Evolutionary conservation across 2,329 filamentous ascomycete genomes (phyloP).

Genomic region (Zasmidium cellare): DNA sequence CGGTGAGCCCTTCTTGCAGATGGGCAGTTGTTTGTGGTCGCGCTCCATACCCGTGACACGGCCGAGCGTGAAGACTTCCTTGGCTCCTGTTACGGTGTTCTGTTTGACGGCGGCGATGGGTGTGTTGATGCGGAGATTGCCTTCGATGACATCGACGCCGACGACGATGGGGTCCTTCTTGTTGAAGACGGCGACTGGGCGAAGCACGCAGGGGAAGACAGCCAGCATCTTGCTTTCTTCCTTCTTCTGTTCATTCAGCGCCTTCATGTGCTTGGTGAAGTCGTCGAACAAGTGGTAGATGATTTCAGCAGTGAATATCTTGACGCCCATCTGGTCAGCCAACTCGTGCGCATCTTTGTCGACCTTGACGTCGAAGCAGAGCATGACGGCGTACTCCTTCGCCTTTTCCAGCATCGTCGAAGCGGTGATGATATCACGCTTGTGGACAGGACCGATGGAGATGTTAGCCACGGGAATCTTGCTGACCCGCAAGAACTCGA

Average conservation of each 20-base stretch:
- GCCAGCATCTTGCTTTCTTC: slow-evolving; percentile 94
- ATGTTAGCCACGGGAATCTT: slow-evolving; percentile 99
- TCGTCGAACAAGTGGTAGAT: slow-evolving; percentile 98
- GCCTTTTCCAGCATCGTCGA: slow-evolving; percentile 96
- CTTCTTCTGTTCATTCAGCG: slow-evolving; percentile 86
- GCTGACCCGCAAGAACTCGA: slow-evolving; percentile 92
- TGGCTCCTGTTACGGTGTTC: slow-evolving; percentile 74
- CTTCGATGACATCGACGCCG: slow-evolving; percentile 93
- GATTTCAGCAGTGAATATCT: slow-evolving; percentile 97
- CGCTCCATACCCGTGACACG: slow-evolving; percentile 97
- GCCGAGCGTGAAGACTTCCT: slow-evolving; percentile 81
- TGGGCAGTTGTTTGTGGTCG: slow-evolving; percentile 89
- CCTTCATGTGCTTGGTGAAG: slow-evolving; percentile 92
- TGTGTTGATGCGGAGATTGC: slow-evolving; percentile 80
- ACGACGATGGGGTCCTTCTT: slow-evolving; percentile 95
- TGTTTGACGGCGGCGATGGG: slow-evolving; percentile 84
- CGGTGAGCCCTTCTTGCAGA: slow-evolving; percentile 96
- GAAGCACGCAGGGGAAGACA: slow-evolving; percentile 93
- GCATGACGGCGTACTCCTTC: slow-evolving; percentile 96
- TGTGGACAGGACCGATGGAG: slow-evolving; percentile 95
- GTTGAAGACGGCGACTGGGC: slow-evolving; percentile 93
- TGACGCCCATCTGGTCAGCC: slow-evolving; percentile 91
- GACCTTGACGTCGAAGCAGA: slow-evolving; percentile 99
- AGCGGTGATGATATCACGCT: slow-evolving; percentile 92
- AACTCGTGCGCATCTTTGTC: slow-evolving; percentile 93